These are phyloP conservation scores for Trichocomaceae sp. DNA, from an alignment of 2,329 filamentous ascomycete species.

Conservation along the genomic window DNA sequence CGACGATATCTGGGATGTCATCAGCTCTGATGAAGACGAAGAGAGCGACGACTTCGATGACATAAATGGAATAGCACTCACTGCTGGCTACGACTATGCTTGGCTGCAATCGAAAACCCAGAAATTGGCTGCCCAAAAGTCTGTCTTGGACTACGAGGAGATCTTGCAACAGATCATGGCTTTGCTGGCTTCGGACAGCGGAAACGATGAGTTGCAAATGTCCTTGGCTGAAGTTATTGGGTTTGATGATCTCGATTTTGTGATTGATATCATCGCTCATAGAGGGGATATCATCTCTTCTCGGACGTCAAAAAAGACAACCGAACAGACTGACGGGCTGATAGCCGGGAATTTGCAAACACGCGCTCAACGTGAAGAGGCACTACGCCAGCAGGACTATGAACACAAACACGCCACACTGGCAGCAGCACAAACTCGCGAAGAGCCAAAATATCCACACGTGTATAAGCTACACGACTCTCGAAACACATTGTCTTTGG, in stretches of 20 bases:
- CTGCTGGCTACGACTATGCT: conserved; percentile 46
- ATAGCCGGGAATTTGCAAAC: conserved; percentile 59
- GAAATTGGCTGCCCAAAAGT: conserved; percentile 57
- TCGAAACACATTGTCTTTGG: conserved; percentile 74
- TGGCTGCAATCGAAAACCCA: conserved; percentile 70
- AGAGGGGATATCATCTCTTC: conserved; percentile 58
- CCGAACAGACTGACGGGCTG: conserved; percentile 38
- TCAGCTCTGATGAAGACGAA: conserved; percentile 65
- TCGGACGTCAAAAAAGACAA: conserved; percentile 23
- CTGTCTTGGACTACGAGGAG: conserved; percentile 61
- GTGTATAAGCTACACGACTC: conserved; percentile 80
- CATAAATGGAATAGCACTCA: conserved; percentile 36
- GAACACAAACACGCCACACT: conserved; percentile 75
- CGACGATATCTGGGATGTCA: conserved; percentile 89
- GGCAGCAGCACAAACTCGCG: conserved; percentile 61
- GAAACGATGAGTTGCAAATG: conserved; percentile 85
- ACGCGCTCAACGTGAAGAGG: conserved; percentile 69
- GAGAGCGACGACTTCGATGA: conserved; percentile 59
- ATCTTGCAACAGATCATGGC: conserved; percentile 72
- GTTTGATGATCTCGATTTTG: conserved; percentile 87
- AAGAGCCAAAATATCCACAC: conserved; percentile 78
- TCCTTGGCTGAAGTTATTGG: conserved; percentile 83
- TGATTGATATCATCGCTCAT: conserved; percentile 80
- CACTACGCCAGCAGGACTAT: conserved; percentile 66
- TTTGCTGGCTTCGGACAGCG: conserved; percentile 61